Base-by-base conservation (phyloP, 768 basidiomycete genomes). In the Rhizopogon roseolus region DNA sequence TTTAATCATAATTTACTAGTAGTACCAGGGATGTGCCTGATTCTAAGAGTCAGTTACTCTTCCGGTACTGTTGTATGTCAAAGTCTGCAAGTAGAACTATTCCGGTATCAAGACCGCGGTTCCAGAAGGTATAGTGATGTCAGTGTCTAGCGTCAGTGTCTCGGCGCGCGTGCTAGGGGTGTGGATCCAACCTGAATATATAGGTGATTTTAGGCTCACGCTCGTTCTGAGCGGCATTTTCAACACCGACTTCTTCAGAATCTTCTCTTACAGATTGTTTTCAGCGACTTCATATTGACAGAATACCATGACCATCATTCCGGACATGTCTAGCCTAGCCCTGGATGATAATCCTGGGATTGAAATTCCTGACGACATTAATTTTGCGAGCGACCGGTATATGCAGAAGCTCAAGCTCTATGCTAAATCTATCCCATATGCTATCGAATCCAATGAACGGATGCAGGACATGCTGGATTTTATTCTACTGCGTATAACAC, bases 401-500 rank as follows among this genome's bases (percentile, higher is more conserved):
- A 72, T 82, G 66, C 70, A 72, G 57, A 89, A 86, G 64, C 72
- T 88, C 41, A 79, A 78, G 66, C 73, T 72, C 52, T 86, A 87
- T 69, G 82, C 84, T 29, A 71, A 71, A 45, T 80, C 79, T 13
- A 66, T 95, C 34, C 91, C 92, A 1, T 93, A 93, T 66, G 76
- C 82, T 16, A 81, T 88, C 54, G 92, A 95, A 64, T 73, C 87
- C 2, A 77, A 86, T 57, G 78, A 81, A n/a, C 81, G 81, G 63
- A 88, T 92, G 83, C 78, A 88, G 67, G 74, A 80, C 54, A 73
- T 90, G 63, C 77, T 95, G 45, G 88, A 93, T 57, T 81, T 87
- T 58, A 82, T 90, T 66, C 66, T 86, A 57, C 59, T 81, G 60
- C 80, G 86, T 38, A 75, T 93, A 28, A 74, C 78, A 3, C 90